These are phyloP conservation scores for Vanrija humicola DNA, from an alignment of 1,284 basidiomycete genomes.

Conservation along the genomic window DNA sequence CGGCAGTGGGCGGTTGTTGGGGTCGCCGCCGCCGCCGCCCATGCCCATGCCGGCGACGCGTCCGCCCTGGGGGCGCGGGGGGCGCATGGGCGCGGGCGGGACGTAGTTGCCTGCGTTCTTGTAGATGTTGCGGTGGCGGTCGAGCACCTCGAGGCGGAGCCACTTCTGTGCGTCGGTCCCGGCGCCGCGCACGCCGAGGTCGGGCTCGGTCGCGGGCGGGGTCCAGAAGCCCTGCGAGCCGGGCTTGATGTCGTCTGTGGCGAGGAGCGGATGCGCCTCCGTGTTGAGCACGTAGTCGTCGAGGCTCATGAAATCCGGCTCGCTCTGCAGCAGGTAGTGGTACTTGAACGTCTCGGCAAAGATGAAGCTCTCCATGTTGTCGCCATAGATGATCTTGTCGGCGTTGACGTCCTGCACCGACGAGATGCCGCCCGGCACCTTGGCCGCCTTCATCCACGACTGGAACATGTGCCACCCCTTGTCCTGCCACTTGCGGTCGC, in stretches of 20 bases:
- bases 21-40: slow-evolving; percentile 28
- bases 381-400: slow-evolving; percentile 22
- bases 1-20: background rate
- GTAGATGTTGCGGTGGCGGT: background rate
- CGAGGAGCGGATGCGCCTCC: slow-evolving; percentile 49
- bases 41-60: slow-evolving; percentile 21
- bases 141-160: slow-evolving; percentile 23
- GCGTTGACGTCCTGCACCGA: slow-evolving; percentile 50
- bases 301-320: slow-evolving; percentile 54
- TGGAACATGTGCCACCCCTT: slow-evolving; percentile 59
- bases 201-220: slow-evolving; percentile 7
- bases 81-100: background rate
- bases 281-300: slow-evolving; percentile 58
- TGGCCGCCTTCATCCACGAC: slow-evolving; percentile 52
- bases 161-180: slow-evolving; percentile 48
- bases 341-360: slow-evolving; percentile 58
- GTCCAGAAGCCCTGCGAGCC: slow-evolving; percentile 38
- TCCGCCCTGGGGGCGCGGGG: slow-evolving; percentile 6
- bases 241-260: slow-evolving; percentile 32
- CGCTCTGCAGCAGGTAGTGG: slow-evolving; percentile 53
- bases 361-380: slow-evolving; percentile 55
- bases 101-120: no score
- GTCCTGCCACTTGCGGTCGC: slow-evolving; percentile 56
- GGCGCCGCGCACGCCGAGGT: slow-evolving; percentile 37
- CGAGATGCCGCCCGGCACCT: slow-evolving; percentile 47